phyloP scores from a whole-genome alignment of 352 stramenopile species.

The Globisporangium irregulare region DNA sequence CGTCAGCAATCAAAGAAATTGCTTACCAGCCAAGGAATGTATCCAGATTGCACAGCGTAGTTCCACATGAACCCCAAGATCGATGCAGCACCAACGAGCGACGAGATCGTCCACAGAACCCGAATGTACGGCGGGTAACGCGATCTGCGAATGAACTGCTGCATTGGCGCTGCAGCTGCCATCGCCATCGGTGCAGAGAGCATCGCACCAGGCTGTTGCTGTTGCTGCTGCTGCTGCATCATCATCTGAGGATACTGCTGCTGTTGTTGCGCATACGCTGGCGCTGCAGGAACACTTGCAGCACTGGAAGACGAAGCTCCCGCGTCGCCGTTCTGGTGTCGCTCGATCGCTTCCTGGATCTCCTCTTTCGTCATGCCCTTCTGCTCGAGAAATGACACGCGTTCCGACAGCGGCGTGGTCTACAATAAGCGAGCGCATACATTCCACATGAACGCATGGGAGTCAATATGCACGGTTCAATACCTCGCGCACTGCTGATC shows the following conservation, averaged over 20 bases:
- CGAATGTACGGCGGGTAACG: constrained; percentile 57
- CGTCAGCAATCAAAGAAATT: background rate
- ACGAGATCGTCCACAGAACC: constrained; percentile 69
- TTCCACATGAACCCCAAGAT: constrained; percentile 76
- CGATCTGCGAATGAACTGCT: constrained; percentile 36
- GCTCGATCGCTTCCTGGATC: constrained; percentile 77
- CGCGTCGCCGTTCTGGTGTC: constrained; percentile 35
- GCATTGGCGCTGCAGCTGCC: constrained; percentile 40
- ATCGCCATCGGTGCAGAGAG: constrained; percentile 44
- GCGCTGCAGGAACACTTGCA: background rate
- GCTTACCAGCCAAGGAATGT: constrained; percentile 64
- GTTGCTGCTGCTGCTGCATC: constrained; percentile 12
- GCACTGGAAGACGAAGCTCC: background rate
- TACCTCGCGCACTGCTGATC: background rate
- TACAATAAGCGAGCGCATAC: constrained; percentile 9
- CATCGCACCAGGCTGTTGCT: constrained; percentile 16
- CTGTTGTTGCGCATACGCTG: constrained; percentile 14
- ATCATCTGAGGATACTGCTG: constrained; percentile 4
- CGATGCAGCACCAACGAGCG: constrained; percentile 63
- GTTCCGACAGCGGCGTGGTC: constrained; percentile 70
- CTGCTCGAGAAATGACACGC: constrained; percentile 73
- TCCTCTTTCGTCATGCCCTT: constrained; percentile 82
- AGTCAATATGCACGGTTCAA: background rate
- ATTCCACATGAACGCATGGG: background rate
- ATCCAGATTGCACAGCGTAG: constrained; percentile 64